A percentile compares a stretch with the other conserved stretches of the same genome.
phyloP scores from a whole-genome alignment of 208 protist genomes.

The Tritrichomonas foetus region DNA sequence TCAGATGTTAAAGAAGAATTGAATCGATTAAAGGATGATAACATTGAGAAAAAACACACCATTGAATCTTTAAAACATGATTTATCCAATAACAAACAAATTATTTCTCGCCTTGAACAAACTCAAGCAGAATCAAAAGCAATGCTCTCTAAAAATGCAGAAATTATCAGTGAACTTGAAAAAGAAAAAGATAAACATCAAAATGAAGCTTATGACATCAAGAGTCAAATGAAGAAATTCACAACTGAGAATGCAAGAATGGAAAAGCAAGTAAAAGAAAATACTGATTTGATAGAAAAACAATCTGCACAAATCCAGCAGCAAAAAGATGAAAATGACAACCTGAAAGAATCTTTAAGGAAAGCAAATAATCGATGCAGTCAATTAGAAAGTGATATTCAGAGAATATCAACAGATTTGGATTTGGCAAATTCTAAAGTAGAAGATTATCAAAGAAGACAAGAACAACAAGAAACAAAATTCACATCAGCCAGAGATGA shows the following conservation, averaged over 20 bases:
- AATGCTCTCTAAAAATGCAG: too few species aligned
- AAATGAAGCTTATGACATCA: not conserved
- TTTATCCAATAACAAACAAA: too few species aligned
- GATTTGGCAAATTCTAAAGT: not conserved
- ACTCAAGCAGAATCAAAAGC: too few species aligned
- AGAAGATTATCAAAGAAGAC: too few species aligned
- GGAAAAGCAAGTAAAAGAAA: not conserved
- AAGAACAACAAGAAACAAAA: slow-evolving; percentile 4
- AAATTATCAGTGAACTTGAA: not conserved
- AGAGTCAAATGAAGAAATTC: not conserved
- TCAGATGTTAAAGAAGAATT: too few species aligned
- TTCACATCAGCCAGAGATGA: not conserved
- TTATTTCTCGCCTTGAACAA: too few species aligned
- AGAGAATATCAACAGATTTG: not conserved
- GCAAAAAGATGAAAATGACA: not conserved
- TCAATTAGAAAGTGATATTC: not conserved
- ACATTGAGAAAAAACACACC: too few species aligned
- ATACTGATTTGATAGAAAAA: not conserved
- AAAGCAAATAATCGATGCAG: not conserved
- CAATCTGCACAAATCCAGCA: not conserved
- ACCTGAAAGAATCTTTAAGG: not conserved
- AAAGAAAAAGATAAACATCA: not conserved
- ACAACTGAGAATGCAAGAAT: not conserved
- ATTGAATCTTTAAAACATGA: too few species aligned
- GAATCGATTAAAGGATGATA: too few species aligned